These are phyloP conservation scores for Beauveria pseudobassiana DNA, from an alignment of 2,329 filamentous ascomycete genomes.

Conservation along the genomic window DNA sequence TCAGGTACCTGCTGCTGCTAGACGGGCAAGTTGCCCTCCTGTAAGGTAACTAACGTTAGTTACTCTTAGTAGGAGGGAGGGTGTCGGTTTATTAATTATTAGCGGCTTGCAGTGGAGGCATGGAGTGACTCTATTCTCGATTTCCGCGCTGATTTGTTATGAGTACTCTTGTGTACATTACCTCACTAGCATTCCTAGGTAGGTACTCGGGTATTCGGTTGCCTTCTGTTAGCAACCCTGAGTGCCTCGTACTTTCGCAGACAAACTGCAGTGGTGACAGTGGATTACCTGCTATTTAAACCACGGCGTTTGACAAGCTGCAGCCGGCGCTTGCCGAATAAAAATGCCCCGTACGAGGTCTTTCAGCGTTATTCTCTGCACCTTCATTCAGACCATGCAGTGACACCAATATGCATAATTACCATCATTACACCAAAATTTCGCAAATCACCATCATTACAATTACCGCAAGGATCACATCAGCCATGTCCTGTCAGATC, in stretches of 20 bases:
- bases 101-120: neutral
- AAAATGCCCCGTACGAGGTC: too few relatives aligned
- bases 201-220: too few relatives aligned
- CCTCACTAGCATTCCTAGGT: too few relatives aligned
- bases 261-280: neutral
- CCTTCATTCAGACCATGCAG: neutral
- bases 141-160: too few relatives aligned
- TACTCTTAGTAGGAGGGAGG: neutral
- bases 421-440: neutral
- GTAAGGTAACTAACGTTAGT: neutral
- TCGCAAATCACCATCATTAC: neutral
- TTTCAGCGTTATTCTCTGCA: too few relatives aligned
- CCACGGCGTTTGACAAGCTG: neutral
- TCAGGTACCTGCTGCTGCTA: neutral
- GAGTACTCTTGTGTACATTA: too few relatives aligned
- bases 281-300: too few relatives aligned
- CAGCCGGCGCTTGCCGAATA: neutral
- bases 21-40: neutral
- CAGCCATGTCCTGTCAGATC: neutral
- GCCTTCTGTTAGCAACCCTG: neutral
- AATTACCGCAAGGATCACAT: neutral
- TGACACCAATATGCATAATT: neutral
- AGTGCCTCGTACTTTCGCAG: neutral
- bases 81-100: neutral
- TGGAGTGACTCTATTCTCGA: neutral